Evolutionary conservation across 257 asterid species (phyloP), one percentile per base, ranked within the genome.

Genomic region (Jaltomata sinuosa): DNA sequence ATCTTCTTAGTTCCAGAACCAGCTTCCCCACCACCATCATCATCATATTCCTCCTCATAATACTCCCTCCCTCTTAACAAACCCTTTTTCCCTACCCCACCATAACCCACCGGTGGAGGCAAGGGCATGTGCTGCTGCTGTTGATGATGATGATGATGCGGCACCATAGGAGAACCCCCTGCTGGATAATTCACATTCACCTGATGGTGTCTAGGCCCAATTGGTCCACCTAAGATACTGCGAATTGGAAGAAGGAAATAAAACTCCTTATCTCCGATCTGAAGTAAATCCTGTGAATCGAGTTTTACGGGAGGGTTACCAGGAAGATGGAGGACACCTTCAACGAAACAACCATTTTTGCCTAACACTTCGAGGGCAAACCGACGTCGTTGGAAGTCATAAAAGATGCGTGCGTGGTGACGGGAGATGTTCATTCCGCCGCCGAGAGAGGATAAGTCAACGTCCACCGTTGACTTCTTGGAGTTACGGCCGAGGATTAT

Each of bases 401-500:
- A 94, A 90, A 93, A 96, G 84, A 96, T 94, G 83, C 99, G 98
- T 38, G 99, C 99, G 88, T 96, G 99, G 92, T 94, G 97, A 85
- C 98, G 98, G 85, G 98, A 93, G 90, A 96, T 94, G 95, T 94
- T 96, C 98, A 96, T 96, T n/a, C 98, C 98, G 8, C 99, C 99
- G 85, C 98, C 99, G 62, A 96, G 96, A 62, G 98, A 93, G 29
- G 99, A 94, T 86, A 94, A 97, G 85, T 94, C 98, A 78, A 96
- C 98, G 81, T 96, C 98, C 42, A 96, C 99, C 1, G 99, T 86
- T 19, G 99, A 96, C 82, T 94, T 96, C 91, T 96, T 96, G 84
- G 99, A 96, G 90, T 93, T 94, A 42, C 99, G 98, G 81, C 99
- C 99, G 38, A 96, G 92, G 25, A 96, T 83, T 15, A 96, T 96